Evolutionary conservation across 768 basidiomycete species (phyloP).

Genomic region (Clitopilus hobsonii): DNA sequence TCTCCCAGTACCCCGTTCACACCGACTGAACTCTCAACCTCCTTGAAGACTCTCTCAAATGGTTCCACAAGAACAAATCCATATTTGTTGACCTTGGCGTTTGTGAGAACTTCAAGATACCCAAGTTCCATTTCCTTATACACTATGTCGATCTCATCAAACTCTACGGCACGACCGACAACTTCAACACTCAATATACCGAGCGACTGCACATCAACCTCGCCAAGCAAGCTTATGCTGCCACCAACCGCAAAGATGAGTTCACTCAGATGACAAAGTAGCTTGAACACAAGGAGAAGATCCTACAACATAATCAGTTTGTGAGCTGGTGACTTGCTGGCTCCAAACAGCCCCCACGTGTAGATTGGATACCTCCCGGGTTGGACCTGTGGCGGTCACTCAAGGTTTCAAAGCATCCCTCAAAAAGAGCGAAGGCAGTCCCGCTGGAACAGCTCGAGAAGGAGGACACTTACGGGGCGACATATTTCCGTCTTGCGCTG

Average conservation of each 20-base stretch:
- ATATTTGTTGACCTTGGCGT: constrained; percentile 29
- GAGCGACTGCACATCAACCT: constrained; percentile 38
- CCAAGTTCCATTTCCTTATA: constrained; percentile 32
- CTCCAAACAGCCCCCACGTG: neutral
- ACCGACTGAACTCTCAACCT: constrained; percentile 18
- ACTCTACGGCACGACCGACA: constrained; percentile 29
- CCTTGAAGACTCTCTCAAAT: constrained; percentile 19
- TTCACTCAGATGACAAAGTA: constrained; percentile 32
- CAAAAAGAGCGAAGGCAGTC: constrained; percentile 15
- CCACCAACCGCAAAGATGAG: constrained; percentile 31
- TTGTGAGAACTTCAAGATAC: constrained; percentile 33
- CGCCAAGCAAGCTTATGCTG: constrained; percentile 29
- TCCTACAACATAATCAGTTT: constrained; percentile 17
- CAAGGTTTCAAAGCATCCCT: constrained; percentile 19
- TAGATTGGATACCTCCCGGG: constrained; percentile 3
- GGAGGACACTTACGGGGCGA: constrained; percentile 18
- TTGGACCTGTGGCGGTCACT: constrained; percentile 8
- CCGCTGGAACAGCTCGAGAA: constrained; percentile 3
- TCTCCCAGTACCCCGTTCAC: constrained; percentile 29
- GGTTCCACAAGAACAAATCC: constrained; percentile 32
- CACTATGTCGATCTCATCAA: constrained; percentile 30
- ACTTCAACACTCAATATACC: constrained; percentile 33
- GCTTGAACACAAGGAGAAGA: constrained; percentile 28
- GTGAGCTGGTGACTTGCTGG: constrained; percentile 17
- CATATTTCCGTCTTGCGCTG: constrained; percentile 17